Percentiles rank a stretch among this genome's conserved stretches.
phyloP scores from a whole-genome alignment of 371 early-diverging fungal genomes.

The Phascolomyces articulosus region DNA sequence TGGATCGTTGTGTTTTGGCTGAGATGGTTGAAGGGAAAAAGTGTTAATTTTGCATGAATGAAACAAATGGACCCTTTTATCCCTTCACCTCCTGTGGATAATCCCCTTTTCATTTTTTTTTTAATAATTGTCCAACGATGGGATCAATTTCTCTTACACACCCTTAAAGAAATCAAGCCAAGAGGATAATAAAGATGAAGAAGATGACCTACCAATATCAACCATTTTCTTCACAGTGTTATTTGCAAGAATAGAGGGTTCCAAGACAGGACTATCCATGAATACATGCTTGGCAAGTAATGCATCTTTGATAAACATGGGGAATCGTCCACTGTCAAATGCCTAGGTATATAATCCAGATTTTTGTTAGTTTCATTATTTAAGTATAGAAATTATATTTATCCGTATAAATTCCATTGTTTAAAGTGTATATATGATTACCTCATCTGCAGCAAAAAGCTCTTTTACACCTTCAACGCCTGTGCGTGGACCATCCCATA shows the following conservation, averaged over 20 bases:
- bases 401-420: too few relatives aligned
- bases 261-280: constrained; percentile 35
- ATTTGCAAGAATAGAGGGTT: constrained; percentile 30
- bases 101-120: too few relatives aligned
- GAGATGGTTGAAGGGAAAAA: too few relatives aligned
- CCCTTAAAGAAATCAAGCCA: constrained; percentile 18
- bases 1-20: constrained; percentile 35
- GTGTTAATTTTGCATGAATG: too few relatives aligned
- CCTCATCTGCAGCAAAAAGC: constrained; percentile 90
- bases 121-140: too few relatives aligned
- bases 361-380: too few relatives aligned
- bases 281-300: constrained; percentile 35
- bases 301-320: constrained; percentile 24
- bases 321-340: constrained; percentile 40
- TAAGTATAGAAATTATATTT: too few relatives aligned
- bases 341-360: constrained; percentile 18
- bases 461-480: constrained; percentile 81
- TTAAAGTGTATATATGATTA: constrained; percentile 26
- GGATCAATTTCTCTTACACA: constrained; percentile 7
- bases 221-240: constrained; percentile 27
- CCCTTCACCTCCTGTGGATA: too few relatives aligned
- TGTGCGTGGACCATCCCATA: constrained; percentile 94
- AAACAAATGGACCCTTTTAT: too few relatives aligned
- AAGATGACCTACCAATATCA: constrained; percentile 33
- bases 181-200: too few relatives aligned